These are phyloP conservation scores for Prunus mira DNA, from an alignment of 306 rosid genomes.

Conservation along the genomic window DNA sequence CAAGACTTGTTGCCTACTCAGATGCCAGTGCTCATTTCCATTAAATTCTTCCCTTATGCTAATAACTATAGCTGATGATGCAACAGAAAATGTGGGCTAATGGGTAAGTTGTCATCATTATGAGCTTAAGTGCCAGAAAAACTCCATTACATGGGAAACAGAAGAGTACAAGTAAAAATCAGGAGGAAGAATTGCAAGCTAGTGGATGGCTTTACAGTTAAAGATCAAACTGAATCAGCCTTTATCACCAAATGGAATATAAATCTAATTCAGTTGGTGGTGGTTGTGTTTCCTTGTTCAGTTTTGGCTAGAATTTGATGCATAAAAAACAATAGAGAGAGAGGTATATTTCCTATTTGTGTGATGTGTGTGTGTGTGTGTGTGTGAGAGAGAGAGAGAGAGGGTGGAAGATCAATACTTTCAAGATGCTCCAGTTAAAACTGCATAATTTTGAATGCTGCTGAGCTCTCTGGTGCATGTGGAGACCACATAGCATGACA, in stretches of 20 bases:
- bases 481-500: neutral
- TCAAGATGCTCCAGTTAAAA: neutral
- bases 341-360: too few species aligned
- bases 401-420: neutral
- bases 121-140: neutral
- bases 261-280: neutral
- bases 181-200: neutral
- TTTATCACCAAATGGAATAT: neutral
- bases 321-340: neutral
- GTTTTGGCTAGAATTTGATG: neutral
- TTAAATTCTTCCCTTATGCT: neutral
- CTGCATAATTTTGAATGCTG: neutral
- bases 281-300: neutral
- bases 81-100: neutral
- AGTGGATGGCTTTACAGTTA: neutral
- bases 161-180: neutral
- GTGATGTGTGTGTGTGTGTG: too few species aligned
- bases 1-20: conserved; percentile 6
- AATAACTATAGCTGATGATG: too few species aligned
- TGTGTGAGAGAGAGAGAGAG: too few species aligned
- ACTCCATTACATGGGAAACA: too few species aligned
- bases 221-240: neutral
- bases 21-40: neutral
- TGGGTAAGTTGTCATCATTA: neutral
- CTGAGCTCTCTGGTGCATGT: too few species aligned